These are phyloP conservation scores for Harringtonia lauricola DNA, from an alignment of 2,329 filamentous ascomycete genomes.

Conservation along the genomic window DNA sequence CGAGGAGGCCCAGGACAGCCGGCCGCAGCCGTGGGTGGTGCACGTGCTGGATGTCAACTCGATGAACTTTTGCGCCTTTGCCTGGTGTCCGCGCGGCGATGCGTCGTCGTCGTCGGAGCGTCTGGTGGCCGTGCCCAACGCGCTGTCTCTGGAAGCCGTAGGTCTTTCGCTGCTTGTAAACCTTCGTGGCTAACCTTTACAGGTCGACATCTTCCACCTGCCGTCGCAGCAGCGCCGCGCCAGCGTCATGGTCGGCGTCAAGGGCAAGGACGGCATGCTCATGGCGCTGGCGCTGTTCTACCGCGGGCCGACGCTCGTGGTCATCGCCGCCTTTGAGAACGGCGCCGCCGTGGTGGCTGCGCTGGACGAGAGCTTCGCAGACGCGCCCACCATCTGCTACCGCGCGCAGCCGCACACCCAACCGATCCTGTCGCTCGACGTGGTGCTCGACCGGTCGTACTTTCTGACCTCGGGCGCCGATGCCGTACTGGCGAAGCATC, in stretches of 20 bases:
- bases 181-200: neutral
- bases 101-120: neutral
- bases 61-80: slow-evolving; percentile 88
- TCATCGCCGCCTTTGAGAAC: slow-evolving; percentile 77
- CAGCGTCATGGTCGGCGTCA: slow-evolving; percentile 35
- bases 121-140: slow-evolving; percentile 72
- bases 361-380: slow-evolving; percentile 25
- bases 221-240: slow-evolving; percentile 63
- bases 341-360: slow-evolving; percentile 60
- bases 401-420: slow-evolving; percentile 60
- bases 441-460: slow-evolving; percentile 36
- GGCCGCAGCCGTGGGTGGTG: slow-evolving; percentile 70
- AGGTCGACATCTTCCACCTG: slow-evolving; percentile 75
- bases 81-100: slow-evolving; percentile 32
- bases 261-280: slow-evolving; percentile 65
- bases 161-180: slow-evolving; percentile 10
- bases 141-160: slow-evolving; percentile 59
- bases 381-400: slow-evolving; percentile 45
- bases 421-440: slow-evolving; percentile 65
- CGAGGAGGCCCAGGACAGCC: slow-evolving; percentile 10
- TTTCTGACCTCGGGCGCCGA: slow-evolving; percentile 81
- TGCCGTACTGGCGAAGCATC: slow-evolving; percentile 65
- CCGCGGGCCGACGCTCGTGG: slow-evolving; percentile 28
- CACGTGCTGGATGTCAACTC: slow-evolving; percentile 80
- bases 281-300: slow-evolving; percentile 66